Conservation (phyloP, 768 basidiomycete genomes). For the Megacollybia marginata region DNA sequence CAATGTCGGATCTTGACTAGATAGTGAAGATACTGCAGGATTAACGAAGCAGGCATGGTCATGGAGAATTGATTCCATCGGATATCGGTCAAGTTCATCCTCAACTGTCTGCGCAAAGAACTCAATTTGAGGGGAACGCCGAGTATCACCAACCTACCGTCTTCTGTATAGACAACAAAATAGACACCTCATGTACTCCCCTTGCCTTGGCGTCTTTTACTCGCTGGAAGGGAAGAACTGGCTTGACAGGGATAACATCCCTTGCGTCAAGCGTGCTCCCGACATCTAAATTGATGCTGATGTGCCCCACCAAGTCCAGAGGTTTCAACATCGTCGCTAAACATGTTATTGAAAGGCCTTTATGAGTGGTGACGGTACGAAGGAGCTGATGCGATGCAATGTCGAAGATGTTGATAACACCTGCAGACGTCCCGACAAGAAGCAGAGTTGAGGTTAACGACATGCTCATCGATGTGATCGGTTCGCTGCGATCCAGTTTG, state of each 20-base stretch:
- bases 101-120: constrained; percentile 16
- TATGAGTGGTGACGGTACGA: constrained; percentile 70
- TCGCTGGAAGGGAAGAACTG: constrained; percentile 65
- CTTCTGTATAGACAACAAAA: constrained; percentile 45
- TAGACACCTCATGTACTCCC: constrained; percentile 63
- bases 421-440: constrained; percentile 71
- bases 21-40: constrained; percentile 24
- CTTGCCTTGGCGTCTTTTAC: constrained; percentile 61
- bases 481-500: constrained; percentile 40
- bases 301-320: constrained; percentile 77
- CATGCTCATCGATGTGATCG: constrained; percentile 64
- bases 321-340: constrained; percentile 80
- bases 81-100: constrained; percentile 32
- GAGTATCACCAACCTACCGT: constrained; percentile 25
- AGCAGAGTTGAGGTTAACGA: constrained; percentile 75
- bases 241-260: constrained; percentile 59
- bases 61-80: constrained; percentile 46
- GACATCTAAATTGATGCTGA: constrained; percentile 44
- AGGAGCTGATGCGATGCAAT: constrained; percentile 86
- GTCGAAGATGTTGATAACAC: constrained; percentile 75
- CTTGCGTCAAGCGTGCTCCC: constrained; percentile 34
- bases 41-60: constrained; percentile 65
- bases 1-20: constrained; percentile 26
- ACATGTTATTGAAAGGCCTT: constrained; percentile 61
- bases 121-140: constrained; percentile 2